Conservation (phyloP, 1,284 basidiomycete genomes). For the Heliocybe sulcata region DNA sequence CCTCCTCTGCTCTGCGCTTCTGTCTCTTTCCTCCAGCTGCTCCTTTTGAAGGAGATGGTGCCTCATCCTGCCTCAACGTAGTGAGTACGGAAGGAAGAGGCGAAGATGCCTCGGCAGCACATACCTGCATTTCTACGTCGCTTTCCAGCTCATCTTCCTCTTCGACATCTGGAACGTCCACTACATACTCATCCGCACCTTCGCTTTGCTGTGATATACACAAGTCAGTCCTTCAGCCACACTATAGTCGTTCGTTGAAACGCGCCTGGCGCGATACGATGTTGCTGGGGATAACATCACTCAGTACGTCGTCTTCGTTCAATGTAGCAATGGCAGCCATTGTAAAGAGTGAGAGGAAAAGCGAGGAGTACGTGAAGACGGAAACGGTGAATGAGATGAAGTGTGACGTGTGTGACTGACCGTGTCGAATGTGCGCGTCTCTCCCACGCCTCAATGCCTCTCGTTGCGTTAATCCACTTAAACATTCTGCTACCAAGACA, state of each 20-base stretch:
- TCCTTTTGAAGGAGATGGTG: constrained; percentile 26
- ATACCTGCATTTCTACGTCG: constrained; percentile 43
- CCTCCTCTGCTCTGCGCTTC: constrained; percentile 63
- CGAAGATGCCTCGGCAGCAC: constrained; percentile 10
- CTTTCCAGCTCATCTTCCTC: constrained; percentile 63
- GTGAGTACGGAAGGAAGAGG: constrained; percentile 9
- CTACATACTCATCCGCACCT: constrained; percentile 49
- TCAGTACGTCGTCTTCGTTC: constrained; percentile 70
- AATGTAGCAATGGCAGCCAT: constrained; percentile 9
- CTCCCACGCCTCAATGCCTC: not conserved
- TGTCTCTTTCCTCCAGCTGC: constrained; percentile 45
- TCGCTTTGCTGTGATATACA: constrained; percentile 51
- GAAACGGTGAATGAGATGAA: not conserved
- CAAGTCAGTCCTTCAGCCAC: constrained; percentile 2
- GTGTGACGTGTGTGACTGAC: not conserved
- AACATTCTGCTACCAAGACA: too few relatives aligned
- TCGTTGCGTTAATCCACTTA: too few relatives aligned
- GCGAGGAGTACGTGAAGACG: constrained; percentile 1
- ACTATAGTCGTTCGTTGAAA: constrained; percentile 1
- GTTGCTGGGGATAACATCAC: constrained; percentile 76
- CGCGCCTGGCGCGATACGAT: constrained; percentile 74
- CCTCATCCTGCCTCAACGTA: constrained; percentile 19
- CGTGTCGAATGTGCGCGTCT: not conserved
- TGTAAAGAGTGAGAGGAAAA: constrained; percentile 16
- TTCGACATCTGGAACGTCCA: constrained; percentile 28